A percentile compares a stretch with the other conserved stretches of the same genome.
These are phyloP conservation scores for Phragmites australis DNA, from an alignment of 176 grass and related monocot genomes.

Conservation along the genomic window DNA sequence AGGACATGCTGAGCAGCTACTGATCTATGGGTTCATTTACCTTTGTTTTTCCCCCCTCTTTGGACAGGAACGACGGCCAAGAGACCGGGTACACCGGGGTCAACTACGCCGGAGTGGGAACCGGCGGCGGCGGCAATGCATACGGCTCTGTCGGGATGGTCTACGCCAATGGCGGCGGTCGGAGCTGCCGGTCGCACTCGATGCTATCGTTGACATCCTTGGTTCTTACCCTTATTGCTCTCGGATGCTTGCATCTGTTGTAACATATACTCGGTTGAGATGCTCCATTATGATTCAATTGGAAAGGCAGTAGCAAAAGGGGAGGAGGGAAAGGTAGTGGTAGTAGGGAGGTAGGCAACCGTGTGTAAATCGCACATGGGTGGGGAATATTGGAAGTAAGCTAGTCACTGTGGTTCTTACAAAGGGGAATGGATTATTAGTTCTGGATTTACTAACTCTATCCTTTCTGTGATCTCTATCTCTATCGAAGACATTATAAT, in stretches of 20 bases:
- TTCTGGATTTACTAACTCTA: not conserved
- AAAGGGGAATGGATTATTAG: slow-evolving; percentile 14
- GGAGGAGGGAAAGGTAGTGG: not conserved
- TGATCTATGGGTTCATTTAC: not conserved
- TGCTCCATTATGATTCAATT: slow-evolving; percentile 38
- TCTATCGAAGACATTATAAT: not conserved
- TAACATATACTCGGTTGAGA: slow-evolving; percentile 28
- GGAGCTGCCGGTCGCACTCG: not conserved
- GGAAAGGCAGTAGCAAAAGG: slow-evolving; percentile 28
- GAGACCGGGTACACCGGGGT: slow-evolving; percentile 34
- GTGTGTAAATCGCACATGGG: slow-evolving; percentile 28
- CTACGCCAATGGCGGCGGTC: slow-evolving; percentile 38
- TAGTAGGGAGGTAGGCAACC: slow-evolving; percentile 27
- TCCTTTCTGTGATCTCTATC: not conserved
- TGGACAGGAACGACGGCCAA: slow-evolving; percentile 49
- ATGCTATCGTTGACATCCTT: not conserved
- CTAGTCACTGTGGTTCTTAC: slow-evolving; percentile 9
- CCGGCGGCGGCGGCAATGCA: not conserved
- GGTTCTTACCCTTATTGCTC: not conserved
- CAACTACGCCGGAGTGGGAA: slow-evolving; percentile 51
- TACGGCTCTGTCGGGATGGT: slow-evolving; percentile 61
- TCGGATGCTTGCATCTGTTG: slow-evolving; percentile 35
- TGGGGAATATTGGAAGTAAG: slow-evolving; percentile 28
- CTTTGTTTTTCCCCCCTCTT: not conserved
- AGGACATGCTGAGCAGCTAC: no score